Percentiles rank a stretch among this genome's conserved stretches.
Evolutionary conservation across 495 filamentous ascomycete genomes (phyloP).

Genomic region (Niebla homalea): DNA sequence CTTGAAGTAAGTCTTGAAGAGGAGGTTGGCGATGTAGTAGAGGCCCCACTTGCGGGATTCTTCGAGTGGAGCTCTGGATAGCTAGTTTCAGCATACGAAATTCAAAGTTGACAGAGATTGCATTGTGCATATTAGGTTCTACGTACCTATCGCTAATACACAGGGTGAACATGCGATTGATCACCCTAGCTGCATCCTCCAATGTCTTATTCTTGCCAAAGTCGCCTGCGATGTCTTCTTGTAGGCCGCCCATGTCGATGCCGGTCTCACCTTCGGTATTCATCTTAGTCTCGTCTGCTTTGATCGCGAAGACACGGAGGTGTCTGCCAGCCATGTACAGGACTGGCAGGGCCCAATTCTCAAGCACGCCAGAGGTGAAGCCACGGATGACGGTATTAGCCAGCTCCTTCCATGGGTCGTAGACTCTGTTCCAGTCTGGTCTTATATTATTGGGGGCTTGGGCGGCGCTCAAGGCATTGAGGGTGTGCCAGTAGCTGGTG

Average conservation of each 20-base stretch:
- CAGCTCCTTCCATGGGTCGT: constrained; percentile 74
- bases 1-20: constrained; percentile 98
- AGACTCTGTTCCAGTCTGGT: constrained; percentile 52
- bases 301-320: constrained; percentile 73
- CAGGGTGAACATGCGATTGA: constrained; percentile 78
- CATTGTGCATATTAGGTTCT: not conserved
- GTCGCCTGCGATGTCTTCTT: constrained; percentile 65
- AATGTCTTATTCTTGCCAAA: constrained; percentile 62
- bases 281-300: constrained; percentile 54
- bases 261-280: constrained; percentile 30
- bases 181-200: constrained; percentile 74
- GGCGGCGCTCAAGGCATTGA: constrained; percentile 50
- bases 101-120: not conserved
- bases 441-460: constrained; percentile 25
- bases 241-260: constrained; percentile 37
- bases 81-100: constrained; percentile 4
- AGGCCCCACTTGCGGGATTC: constrained; percentile 95
- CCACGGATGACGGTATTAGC: constrained; percentile 56
- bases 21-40: constrained; percentile 79
- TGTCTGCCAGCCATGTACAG: constrained; percentile 76
- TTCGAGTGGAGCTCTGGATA: constrained; percentile 60
- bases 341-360: constrained; percentile 79
- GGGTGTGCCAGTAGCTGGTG: constrained; percentile 65
- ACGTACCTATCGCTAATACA: constrained; percentile 80
- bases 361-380: constrained; percentile 53